These are phyloP conservation scores for Vinca minor DNA, from an alignment of 257 asterid species.

Conservation along the genomic window DNA sequence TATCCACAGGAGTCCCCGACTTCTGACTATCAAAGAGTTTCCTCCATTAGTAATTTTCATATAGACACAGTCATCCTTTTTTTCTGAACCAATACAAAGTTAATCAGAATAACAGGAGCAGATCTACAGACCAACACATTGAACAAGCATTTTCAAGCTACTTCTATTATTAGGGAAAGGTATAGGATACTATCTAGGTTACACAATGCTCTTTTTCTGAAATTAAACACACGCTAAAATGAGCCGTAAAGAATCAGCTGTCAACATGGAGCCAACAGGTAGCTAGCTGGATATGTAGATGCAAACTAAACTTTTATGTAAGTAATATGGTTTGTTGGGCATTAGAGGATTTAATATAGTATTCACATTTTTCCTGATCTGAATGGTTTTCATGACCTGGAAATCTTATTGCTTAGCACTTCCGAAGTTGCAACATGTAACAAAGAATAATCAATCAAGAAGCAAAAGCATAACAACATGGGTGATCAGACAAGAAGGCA, in stretches of 20 bases:
- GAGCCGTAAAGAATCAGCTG: not conserved
- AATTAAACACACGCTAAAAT: not conserved
- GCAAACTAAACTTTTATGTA: not conserved
- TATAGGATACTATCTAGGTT: not conserved
- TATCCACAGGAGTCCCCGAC: not conserved
- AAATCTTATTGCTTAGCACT: not conserved
- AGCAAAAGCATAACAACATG: not conserved
- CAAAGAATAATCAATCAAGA: not conserved
- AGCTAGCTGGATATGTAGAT: too few relatives aligned
- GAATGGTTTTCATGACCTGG: not conserved
- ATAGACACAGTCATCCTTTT: too few relatives aligned
- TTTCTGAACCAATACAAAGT: too few relatives aligned
- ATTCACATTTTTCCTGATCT: not conserved
- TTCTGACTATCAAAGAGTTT: not conserved
- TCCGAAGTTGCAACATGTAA: not conserved
- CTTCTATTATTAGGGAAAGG: not conserved
- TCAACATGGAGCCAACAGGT: too few relatives aligned
- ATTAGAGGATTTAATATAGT: not conserved
- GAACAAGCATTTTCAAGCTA: not conserved
- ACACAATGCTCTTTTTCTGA: not conserved
- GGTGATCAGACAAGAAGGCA: not conserved
- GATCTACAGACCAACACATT: not conserved
- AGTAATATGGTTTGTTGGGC: not conserved
- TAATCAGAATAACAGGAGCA: not conserved
- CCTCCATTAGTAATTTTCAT: not conserved